Evolutionary conservation across 2,329 filamentous ascomycete genomes (phyloP), one percentile per base, ranked within the genome.

Genomic region (Annulohypoxylon truncatum): DNA sequence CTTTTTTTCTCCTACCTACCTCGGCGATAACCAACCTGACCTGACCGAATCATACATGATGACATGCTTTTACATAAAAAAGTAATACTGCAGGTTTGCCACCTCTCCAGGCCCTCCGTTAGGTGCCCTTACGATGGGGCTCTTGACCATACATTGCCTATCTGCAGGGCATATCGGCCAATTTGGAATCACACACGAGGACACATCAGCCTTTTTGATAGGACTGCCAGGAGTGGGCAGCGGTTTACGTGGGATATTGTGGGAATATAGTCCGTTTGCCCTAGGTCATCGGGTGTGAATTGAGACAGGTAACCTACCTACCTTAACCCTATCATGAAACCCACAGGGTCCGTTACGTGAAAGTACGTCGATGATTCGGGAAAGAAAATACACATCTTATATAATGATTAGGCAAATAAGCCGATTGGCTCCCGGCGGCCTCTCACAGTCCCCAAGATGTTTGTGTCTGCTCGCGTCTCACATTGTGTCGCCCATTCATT

Each of bases 261-360:
- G 35, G 38, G 15, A 42, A 42, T 52, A 63, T 35, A 55, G 20
- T 38, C 50, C 20, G 59, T 28, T 28, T 26, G 13, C 42, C 42
- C 20, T 44, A 8, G 26, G 33, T 33, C 20, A 56, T 42, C 59
- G 28, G 29, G 35, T 59, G 54, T 53, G 55, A 35, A 40, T 33
- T 33, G 33, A 56, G 64, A 59, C 46, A 55, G 42, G 44, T 61
- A 48, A n/a, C n/a, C n/a, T n/a, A n/a, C n/a, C n/a, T n/a, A n/a
- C n/a, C n/a, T n/a, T n/a, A n/a, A n/a, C 53, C 38, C 9, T 54
- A 47, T 31, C 46, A 35, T 63, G 64, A 63, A 63, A 67, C 50
- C 22, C 31, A 63, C 51, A 38, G 51, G 54, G 46, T 47, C 52
- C 28, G 22, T 64, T 64, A 26, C 42, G 12, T 51, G 51, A 60